A percentile compares a stretch with the other conserved stretches of the same genome.
Conservation (phyloP, 495 filamentous ascomycete species). For the Neurospora sp. region DNA sequence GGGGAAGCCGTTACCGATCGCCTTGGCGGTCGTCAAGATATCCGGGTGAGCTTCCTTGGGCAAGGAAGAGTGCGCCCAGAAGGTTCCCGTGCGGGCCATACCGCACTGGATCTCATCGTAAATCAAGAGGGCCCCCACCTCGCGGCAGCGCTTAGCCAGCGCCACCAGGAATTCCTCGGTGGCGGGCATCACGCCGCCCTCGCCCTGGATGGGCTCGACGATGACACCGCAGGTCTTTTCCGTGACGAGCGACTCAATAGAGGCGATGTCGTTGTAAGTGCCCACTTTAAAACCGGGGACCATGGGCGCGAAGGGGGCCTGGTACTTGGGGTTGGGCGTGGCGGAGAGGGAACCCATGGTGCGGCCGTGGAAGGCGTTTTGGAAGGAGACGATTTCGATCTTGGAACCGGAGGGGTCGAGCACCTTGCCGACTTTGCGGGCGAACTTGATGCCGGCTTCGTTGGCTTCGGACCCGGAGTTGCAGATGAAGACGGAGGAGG, state of each 20-base stretch:
- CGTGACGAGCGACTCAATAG: slow-evolving; percentile 60
- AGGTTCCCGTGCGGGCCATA: slow-evolving; percentile 67
- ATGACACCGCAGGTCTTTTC: slow-evolving; percentile 89
- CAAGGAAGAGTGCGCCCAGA: slow-evolving; percentile 78
- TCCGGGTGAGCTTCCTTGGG: slow-evolving; percentile 81
- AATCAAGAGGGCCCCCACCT: slow-evolving; percentile 79
- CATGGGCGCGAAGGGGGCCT: slow-evolving; percentile 90
- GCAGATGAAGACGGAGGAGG: slow-evolving; percentile 78
- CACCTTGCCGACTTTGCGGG: slow-evolving; percentile 76
- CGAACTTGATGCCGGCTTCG: slow-evolving; percentile 95
- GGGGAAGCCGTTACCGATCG: slow-evolving; percentile 90
- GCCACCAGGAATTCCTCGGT: slow-evolving; percentile 69
- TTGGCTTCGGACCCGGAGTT: slow-evolving; percentile 95
- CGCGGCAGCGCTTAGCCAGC: slow-evolving; percentile 68
- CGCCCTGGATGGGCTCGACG: slow-evolving; percentile 94
- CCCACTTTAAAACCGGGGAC: slow-evolving; percentile 86
- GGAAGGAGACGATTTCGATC: slow-evolving; percentile 77
- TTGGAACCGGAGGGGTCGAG: slow-evolving; percentile 62
- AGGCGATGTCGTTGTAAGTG: slow-evolving; percentile 68
- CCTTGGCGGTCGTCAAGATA: slow-evolving; percentile 88
- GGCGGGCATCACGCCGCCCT: slow-evolving; percentile 83
- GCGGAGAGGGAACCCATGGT: slow-evolving; percentile 89
- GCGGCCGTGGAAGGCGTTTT: slow-evolving; percentile 87
- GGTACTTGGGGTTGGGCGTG: slow-evolving; percentile 98
- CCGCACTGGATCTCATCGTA: slow-evolving; percentile 98